Base-by-base conservation (phyloP, 441 rosid genomes). In the Croton laevigatus region DNA sequence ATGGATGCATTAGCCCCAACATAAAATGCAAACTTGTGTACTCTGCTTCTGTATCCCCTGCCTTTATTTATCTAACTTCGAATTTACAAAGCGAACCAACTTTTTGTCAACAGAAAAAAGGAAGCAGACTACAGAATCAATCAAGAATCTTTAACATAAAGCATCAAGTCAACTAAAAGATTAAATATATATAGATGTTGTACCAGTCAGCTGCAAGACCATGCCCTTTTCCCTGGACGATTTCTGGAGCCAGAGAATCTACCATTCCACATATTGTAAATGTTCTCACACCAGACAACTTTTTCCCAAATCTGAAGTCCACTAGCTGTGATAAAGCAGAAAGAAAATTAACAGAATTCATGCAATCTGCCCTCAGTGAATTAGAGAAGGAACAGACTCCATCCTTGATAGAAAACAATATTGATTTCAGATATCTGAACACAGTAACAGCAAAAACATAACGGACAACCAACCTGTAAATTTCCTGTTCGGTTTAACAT, bases 181-280 rank as follows among this genome's bases (percentile, higher is more conserved):
- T 68, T 66, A 60, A 65, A 69, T 20, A 36, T 8, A 51, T 27
- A 59, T 44, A 45, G 73, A 71, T 51, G 48, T 16, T 54, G 53
- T 88, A 94, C 98, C 99, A 91, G 81, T 92, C 99, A 59, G 90
- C 95, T 40, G 92, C 79, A 44, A 89, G 72, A 81, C 93, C 94
- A 65, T 92, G 99, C 73, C 96, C 98, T 72, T 81, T 89, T 70
- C 99, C 99, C 82, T 89, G 93, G 68, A 94, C 85, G 45, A 90
- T 87, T 84, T 94, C 99, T 6, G 99, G 99, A 71, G 99, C 89
- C 78, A 90, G 83, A 58, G 80, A 90, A 83, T 92, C 96, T 13
- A 87, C 85, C 91, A 84, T 92, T 74, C 98, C 99, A 55, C 97
- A 89, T 61, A 91, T 82, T 54, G 99, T 95, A 81, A 83, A 95